Evolutionary conservation across 208 protist species (phyloP).

Genomic region (Acanthamoeba polyphaga): DNA sequence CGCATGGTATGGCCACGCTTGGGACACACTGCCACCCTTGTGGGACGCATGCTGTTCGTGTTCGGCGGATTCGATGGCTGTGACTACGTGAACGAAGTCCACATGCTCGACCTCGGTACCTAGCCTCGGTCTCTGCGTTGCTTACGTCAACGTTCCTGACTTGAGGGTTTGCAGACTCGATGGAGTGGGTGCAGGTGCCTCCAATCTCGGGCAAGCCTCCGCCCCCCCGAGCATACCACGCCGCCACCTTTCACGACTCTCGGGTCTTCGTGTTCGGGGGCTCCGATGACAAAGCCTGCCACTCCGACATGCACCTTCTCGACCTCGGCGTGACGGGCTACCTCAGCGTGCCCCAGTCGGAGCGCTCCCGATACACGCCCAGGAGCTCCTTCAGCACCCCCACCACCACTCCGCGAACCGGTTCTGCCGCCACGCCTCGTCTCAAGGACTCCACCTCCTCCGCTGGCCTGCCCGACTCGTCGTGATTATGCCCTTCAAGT

Average conservation of each 20-base stretch:
- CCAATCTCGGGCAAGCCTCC: not conserved
- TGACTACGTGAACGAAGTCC: slow-evolving; percentile 11
- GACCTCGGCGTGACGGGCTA: not conserved
- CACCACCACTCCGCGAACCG: not conserved
- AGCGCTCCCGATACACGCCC: not conserved
- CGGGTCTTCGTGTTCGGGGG: slow-evolving; percentile 10
- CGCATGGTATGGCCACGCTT: not conserved
- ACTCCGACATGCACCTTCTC: not conserved
- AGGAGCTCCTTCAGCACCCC: not conserved
- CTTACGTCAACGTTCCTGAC: not conserved
- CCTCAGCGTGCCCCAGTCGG: not conserved
- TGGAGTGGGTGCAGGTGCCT: not conserved
- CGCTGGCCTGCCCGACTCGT: not conserved
- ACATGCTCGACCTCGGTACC: slow-evolving; percentile 9
- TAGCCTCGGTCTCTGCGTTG: not conserved
- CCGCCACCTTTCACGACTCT: not conserved
- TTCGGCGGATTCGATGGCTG: slow-evolving; percentile 46
- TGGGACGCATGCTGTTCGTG: not conserved
- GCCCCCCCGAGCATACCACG: not conserved
- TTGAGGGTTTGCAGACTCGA: not conserved
- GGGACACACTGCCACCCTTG: not conserved
- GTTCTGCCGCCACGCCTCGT: not conserved
- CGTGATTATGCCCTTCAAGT: not conserved
- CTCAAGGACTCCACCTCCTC: not conserved
- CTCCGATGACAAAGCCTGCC: not conserved